Evolutionary conservation across 1,284 basidiomycete species (phyloP).

Genomic region (Cutaneotrichosporon mucoides): DNA sequence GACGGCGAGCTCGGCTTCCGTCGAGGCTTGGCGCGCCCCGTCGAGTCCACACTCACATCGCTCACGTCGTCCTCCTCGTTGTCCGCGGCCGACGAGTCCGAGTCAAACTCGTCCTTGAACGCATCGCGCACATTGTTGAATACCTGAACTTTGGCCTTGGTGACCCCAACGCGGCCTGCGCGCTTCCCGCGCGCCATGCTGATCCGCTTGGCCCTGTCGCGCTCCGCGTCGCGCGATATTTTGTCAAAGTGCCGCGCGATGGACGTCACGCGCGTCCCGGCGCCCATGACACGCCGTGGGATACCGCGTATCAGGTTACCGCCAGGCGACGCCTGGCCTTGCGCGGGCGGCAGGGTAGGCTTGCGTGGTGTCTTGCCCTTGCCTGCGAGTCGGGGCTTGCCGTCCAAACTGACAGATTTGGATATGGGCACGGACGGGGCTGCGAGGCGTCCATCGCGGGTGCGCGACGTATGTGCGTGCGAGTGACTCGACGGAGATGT

Average conservation of each 20-base stretch:
- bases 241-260: constrained; percentile 55
- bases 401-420: constrained; percentile 18
- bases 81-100: constrained; percentile 75
- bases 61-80: constrained; percentile 57
- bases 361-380: constrained; percentile 40
- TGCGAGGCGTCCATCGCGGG: constrained; percentile 5
- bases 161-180: constrained; percentile 87
- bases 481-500: constrained; percentile 4
- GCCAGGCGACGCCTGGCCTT: not conserved
- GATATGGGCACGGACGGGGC: constrained; percentile 7
- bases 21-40: constrained; percentile 15
- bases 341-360: not conserved
- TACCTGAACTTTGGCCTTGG: constrained; percentile 83
- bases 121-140: constrained; percentile 89
- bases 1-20: constrained; percentile 21
- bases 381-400: constrained; percentile 34
- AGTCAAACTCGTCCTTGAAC: constrained; percentile 73
- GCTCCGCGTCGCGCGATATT: constrained; percentile 54
- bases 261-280: constrained; percentile 51
- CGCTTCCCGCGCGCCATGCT: constrained; percentile 67
- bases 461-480: no score
- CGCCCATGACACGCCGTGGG: constrained; percentile 28
- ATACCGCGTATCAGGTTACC: constrained; percentile 10
- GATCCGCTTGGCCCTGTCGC: constrained; percentile 52
- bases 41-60: constrained; percentile 41